These are phyloP conservation scores for Mortierella sp. DNA, from an alignment of 371 early-diverging fungal species.

Conservation along the genomic window DNA sequence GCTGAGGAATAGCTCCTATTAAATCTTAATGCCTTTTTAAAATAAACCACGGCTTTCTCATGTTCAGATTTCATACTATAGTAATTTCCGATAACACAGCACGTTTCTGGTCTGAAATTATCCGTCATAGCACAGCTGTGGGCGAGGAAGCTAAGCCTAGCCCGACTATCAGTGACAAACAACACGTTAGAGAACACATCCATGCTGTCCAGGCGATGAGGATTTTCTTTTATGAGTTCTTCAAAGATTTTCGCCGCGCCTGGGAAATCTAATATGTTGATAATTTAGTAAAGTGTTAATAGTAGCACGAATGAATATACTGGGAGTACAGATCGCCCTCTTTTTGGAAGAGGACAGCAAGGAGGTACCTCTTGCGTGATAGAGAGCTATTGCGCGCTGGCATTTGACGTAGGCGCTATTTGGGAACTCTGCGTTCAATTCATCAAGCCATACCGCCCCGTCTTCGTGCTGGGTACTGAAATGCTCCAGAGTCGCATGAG, in stretches of 20 bases:
- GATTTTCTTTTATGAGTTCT: conserved; percentile 73
- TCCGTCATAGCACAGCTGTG: conserved; percentile 81
- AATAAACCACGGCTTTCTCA: conserved; percentile 89
- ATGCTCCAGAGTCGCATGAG: conserved; percentile 34
- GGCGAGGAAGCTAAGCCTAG: conserved; percentile 85
- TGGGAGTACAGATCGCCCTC: not conserved
- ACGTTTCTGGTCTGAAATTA: conserved; percentile 90
- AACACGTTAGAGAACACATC: conserved; percentile 94
- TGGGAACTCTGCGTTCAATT: conserved; percentile 61
- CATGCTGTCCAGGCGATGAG: conserved; percentile 85
- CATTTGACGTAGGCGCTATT: conserved; percentile 72
- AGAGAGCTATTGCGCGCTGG: conserved; percentile 65
- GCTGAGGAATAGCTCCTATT: conserved; percentile 82
- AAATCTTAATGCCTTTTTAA: conserved; percentile 86
- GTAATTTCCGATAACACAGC: conserved; percentile 92
- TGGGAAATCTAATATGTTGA: conserved; percentile 70
- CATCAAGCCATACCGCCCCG: conserved; percentile 25
- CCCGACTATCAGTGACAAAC: conserved; percentile 80
- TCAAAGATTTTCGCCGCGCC: conserved; percentile 79
- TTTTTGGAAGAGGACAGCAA: not conserved
- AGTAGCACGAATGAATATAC: not conserved
- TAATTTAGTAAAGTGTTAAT: not conserved
- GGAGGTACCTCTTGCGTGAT: conserved; percentile 58
- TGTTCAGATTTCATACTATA: conserved; percentile 84
- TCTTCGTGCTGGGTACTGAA: conserved; percentile 32